Conservation (phyloP, 805 yeast genomes). For the Candida oleophila region DNA sequence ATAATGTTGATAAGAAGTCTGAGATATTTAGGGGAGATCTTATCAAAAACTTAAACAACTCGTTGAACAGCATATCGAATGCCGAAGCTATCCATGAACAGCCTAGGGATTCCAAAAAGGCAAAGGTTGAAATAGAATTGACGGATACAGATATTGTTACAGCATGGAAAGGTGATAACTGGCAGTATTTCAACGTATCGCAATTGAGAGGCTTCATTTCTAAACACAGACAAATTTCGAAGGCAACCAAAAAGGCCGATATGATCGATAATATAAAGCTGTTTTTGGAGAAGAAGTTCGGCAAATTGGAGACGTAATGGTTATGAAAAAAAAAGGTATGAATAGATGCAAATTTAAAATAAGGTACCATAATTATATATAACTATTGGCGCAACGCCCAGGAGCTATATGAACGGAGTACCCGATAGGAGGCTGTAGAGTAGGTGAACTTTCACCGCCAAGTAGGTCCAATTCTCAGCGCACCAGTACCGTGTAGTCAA, state of each 20-base stretch:
- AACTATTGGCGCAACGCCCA: too few species aligned
- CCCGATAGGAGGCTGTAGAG: too few species aligned
- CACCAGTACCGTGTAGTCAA: too few species aligned
- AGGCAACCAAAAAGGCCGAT: constrained; percentile 41
- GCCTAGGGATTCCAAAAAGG: neutral
- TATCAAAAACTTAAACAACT: neutral
- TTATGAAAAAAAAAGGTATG: too few species aligned
- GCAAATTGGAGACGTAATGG: neutral
- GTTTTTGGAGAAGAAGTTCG: constrained; percentile 21
- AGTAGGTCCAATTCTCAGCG: too few species aligned
- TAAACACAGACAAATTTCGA: constrained; percentile 29
- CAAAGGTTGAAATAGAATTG: constrained; percentile 8
- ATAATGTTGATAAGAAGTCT: neutral
- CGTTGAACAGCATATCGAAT: constrained; percentile 3
- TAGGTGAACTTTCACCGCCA: too few species aligned
- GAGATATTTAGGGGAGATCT: neutral
- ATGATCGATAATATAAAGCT: constrained; percentile 40
- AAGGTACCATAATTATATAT: too few species aligned
- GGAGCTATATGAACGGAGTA: too few species aligned
- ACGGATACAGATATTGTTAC: constrained; percentile 40
- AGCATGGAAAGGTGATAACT: constrained; percentile 39
- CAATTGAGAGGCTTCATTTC: constrained; percentile 42
- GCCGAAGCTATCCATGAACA: neutral
- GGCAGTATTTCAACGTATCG: constrained; percentile 37
- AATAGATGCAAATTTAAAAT: too few species aligned